Base-by-base conservation (phyloP, 140 eudicot species). In the Ambrosia hybrid region DNA sequence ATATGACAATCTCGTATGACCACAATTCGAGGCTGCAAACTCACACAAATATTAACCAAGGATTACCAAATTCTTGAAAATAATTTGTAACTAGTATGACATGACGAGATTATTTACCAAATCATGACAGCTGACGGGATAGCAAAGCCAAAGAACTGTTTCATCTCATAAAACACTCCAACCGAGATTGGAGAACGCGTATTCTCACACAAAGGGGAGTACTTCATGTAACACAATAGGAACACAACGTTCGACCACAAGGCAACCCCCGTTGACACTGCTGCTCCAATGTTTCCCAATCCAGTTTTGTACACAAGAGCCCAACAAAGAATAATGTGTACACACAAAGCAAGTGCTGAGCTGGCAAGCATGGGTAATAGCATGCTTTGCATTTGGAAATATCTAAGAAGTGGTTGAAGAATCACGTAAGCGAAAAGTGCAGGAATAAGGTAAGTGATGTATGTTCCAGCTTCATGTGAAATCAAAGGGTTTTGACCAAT, bases 81-180 rank as follows among this genome's bases (percentile, higher is more conserved):
- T 10, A 10, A 9, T 0, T 48, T 3, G 9, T 10, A 7, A 48
- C 9, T 48, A 7, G 1, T 13, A 15, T 5, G 9, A 5, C 9
- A 7, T 15, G 38, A 64, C 13, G 34, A 43, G 16, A 69, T 0
- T 48, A 48, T 1, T 80, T 85, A 89, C 97, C 97, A 91, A 30
- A 81, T 80, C 97, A 91, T 91, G 64, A 82, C 77, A 65, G 96
- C 97, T 49, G 97, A 91, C 67, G 97, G 97, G 33, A 65, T n/a
- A 64, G 30, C 98, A 36, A 83, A 83, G 43, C 84, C 70, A 63
- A 92, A 89, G 68, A 92, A 92, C 68, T 87, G 92, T 67, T 79
- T 74, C 51, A 87, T 78, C 55, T 92, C 96, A 15, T 61, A 59
- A 48, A 91, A 81, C 11, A 48, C 52, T 1, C 9, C 52, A 48